Conservation (phyloP, 2,329 filamentous ascomycete species). For the Cladosporium colombiae region DNA sequence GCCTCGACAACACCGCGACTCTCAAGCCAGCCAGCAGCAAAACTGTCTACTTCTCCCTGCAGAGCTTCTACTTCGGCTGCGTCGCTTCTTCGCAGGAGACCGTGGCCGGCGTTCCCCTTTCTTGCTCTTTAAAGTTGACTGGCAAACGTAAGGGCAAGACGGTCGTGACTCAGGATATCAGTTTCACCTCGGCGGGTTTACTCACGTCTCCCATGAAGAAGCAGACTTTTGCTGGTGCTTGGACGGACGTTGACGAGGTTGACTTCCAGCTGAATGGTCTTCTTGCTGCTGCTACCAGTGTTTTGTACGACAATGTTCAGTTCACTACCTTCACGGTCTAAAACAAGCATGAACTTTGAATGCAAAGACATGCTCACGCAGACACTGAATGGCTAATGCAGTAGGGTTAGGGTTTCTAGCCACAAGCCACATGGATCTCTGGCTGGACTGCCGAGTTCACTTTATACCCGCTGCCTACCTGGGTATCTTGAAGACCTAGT, state of each 20-base stretch:
- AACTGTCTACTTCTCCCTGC: constrained; percentile 9
- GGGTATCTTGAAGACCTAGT: not conserved
- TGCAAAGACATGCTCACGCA: not conserved
- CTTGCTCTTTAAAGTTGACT: not conserved
- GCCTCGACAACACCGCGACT: not conserved
- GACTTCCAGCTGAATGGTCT: constrained; percentile 6
- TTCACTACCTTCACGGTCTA: constrained; percentile 5
- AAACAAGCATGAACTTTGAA: not conserved
- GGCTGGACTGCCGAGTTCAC: not conserved
- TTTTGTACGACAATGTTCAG: constrained; percentile 13
- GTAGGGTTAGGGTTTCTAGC: not conserved
- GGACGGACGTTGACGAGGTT: constrained; percentile 10
- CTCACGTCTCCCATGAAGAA: not conserved
- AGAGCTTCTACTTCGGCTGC: constrained; percentile 19
- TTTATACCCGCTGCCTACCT: not conserved
- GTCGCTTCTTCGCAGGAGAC: constrained; percentile 17
- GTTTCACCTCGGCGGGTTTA: not conserved
- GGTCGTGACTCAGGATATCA: constrained; percentile 4
- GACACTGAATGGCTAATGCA: too few species aligned
- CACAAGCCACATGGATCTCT: not conserved
- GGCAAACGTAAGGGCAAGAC: constrained; percentile 12
- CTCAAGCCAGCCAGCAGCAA: constrained; percentile 13
- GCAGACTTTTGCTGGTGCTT: constrained; percentile 2
- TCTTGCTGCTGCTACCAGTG: constrained; percentile 3
- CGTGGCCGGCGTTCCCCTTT: not conserved